phyloP scores from a whole-genome alignment of 495 filamentous ascomycete genomes.

The Xylaria nigripes region DNA sequence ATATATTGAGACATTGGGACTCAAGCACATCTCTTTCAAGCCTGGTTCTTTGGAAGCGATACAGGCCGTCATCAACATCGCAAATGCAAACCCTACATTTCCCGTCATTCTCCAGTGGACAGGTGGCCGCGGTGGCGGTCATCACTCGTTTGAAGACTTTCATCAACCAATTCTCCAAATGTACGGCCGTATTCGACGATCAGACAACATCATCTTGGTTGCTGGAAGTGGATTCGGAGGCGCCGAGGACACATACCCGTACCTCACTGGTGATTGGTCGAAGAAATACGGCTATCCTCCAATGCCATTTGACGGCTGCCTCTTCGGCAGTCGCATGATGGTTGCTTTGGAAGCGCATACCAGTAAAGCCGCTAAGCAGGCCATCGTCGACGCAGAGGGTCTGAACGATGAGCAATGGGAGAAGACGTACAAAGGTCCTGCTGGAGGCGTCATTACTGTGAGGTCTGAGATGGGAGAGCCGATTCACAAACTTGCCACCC shows the following conservation, averaged over 20 bases:
- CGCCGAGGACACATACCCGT: constrained; percentile 86
- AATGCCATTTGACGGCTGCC: constrained; percentile 88
- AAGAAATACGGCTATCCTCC: constrained; percentile 75
- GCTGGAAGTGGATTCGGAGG: constrained; percentile 91
- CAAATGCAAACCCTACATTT: constrained; percentile 82
- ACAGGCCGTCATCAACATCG: constrained; percentile 84
- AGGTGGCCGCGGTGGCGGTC: constrained; percentile 85
- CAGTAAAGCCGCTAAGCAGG: constrained; percentile 85
- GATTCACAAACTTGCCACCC: constrained; percentile 94
- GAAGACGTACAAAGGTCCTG: constrained; percentile 87
- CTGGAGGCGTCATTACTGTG: constrained; percentile 94
- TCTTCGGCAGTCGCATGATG: constrained; percentile 92
- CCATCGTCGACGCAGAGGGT: constrained; percentile 84
- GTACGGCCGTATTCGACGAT: constrained; percentile 76
- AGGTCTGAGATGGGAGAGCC: constrained; percentile 98
- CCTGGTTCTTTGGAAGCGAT: constrained; percentile 86
- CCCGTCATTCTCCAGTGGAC: constrained; percentile 93
- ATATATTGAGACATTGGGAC: constrained; percentile 86
- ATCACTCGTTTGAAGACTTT: constrained; percentile 94
- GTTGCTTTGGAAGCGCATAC: constrained; percentile 92
- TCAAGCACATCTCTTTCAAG: constrained; percentile 94
- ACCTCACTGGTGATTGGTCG: constrained; percentile 83
- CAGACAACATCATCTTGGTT: constrained; percentile 77
- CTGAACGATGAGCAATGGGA: constrained; percentile 89
- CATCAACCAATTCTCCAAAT: constrained; percentile 87